phyloP scores from a whole-genome alignment of 768 basidiomycete genomes.

The Termitomyces bulborhizus region DNA sequence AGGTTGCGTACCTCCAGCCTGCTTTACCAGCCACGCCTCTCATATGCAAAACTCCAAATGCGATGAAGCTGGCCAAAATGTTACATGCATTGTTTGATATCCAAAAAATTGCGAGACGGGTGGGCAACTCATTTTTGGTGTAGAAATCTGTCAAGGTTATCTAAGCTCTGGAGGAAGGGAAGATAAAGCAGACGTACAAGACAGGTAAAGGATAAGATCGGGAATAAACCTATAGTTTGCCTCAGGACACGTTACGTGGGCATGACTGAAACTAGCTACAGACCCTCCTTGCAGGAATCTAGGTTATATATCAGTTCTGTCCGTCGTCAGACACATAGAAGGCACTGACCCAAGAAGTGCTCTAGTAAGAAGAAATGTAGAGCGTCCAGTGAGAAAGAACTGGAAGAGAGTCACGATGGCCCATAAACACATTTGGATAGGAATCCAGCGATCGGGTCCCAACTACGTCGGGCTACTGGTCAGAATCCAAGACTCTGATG shows the following conservation, averaged over 20 bases:
- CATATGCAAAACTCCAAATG: constrained; percentile 57
- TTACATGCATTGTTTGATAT: constrained; percentile 38
- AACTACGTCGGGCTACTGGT: constrained; percentile 22
- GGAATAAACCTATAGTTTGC: constrained; percentile 39
- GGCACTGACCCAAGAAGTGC: constrained; percentile 37
- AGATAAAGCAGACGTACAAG: constrained; percentile 31
- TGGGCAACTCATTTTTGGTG: constrained; percentile 51
- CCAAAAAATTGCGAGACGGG: constrained; percentile 54
- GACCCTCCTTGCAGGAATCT: constrained; percentile 43
- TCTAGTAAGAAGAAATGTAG: constrained; percentile 42
- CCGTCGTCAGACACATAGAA: not conserved
- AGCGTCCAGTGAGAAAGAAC: constrained; percentile 49
- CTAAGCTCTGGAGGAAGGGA: not conserved
- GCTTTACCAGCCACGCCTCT: constrained; percentile 45
- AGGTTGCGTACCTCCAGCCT: constrained; percentile 35
- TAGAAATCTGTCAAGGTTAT: constrained; percentile 40
- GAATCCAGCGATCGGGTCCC: constrained; percentile 62
- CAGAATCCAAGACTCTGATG: not conserved
- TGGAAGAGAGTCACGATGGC: constrained; percentile 45
- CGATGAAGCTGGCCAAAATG: constrained; percentile 49
- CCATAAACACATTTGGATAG: constrained; percentile 52
- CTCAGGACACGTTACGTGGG: not conserved
- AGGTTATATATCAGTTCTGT: not conserved
- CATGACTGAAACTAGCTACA: not conserved
- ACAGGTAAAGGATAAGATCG: constrained; percentile 55